Percentiles rank a stretch among this genome's conserved stretches.
These are phyloP conservation scores for Lepiota subincarnata DNA, from an alignment of 768 basidiomycete genomes.

Conservation along the genomic window DNA sequence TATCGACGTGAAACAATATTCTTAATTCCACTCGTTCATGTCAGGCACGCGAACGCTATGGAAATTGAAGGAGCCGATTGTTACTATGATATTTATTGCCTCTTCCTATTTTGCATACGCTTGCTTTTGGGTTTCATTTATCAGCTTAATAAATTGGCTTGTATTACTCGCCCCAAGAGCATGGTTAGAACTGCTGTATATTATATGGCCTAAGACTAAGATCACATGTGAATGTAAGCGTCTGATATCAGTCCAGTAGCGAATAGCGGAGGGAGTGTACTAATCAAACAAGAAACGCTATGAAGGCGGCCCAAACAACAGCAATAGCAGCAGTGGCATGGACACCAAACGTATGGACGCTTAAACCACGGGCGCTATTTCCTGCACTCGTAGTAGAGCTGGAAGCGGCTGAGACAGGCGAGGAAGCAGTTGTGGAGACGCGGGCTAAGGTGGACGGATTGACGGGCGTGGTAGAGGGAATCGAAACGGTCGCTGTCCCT, in stretches of 20 bases:
- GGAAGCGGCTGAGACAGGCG: constrained; percentile 11
- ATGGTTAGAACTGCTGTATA: no score
- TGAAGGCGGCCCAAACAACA: neutral
- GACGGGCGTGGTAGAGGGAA: constrained; percentile 62
- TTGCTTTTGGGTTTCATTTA: neutral
- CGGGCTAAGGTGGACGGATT: constrained; percentile 52
- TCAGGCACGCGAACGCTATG: constrained; percentile 40
- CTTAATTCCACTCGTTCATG: constrained; percentile 13
- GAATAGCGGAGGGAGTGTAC: no score
- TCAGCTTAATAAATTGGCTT: neutral
- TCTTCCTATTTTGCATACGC: neutral
- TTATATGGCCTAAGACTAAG: no score
- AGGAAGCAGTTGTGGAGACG: constrained; percentile 8
- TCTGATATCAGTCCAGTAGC: no score
- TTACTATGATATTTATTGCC: neutral
- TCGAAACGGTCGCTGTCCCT: constrained; percentile 50
- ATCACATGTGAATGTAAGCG: no score
- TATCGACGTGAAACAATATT: constrained; percentile 1
- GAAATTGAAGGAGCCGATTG: constrained; percentile 18
- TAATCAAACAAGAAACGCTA: no score
- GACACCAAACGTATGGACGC: neutral
- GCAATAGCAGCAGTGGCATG: neutral
- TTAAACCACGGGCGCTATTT: constrained; percentile 9
- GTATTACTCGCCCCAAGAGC: neutral
- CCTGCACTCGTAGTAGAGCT: constrained; percentile 13